Evolutionary conservation across 805 yeast species (phyloP).

Genomic region (Aciculoconidium aculeatum): DNA sequence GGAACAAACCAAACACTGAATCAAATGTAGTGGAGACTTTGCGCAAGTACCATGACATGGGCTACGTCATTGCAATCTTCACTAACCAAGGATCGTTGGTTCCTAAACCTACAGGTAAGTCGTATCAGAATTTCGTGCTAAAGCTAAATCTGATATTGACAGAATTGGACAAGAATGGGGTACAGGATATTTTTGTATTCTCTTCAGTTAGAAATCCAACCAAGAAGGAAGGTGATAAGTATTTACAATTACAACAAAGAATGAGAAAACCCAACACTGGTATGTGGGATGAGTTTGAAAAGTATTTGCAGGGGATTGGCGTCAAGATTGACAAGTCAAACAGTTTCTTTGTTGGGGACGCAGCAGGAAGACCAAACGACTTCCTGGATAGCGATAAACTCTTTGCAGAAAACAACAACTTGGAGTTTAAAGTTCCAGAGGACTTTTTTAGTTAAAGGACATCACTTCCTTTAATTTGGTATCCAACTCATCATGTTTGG

Average conservation of each 20-base stretch:
- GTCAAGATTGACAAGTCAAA: constrained; percentile 31
- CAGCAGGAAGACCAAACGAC: constrained; percentile 80
- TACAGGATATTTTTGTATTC: constrained; percentile 38
- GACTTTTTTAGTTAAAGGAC: constrained; percentile 38
- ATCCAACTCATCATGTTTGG: constrained; percentile 17
- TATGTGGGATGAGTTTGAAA: constrained; percentile 58
- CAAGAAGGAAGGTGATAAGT: constrained; percentile 17
- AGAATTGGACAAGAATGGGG: constrained; percentile 15
- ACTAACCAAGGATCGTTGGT: constrained; percentile 80
- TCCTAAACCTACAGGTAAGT: constrained; percentile 28
- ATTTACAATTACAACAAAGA: constrained; percentile 23
- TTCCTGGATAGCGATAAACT: constrained; percentile 71
- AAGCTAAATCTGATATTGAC: constrained; percentile 37
- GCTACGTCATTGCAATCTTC: constrained; percentile 56
- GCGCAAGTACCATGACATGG: constrained; percentile 13
- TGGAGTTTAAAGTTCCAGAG: constrained; percentile 68
- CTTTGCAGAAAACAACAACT: constrained; percentile 52
- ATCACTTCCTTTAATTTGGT: constrained; percentile 14
- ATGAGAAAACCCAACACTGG: constrained; percentile 76
- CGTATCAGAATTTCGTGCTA: constrained; percentile 32
- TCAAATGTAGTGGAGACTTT: constrained; percentile 20
- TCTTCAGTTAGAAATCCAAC: constrained; percentile 58
- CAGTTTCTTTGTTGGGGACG: constrained; percentile 87
- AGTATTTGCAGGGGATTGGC: constrained; percentile 28
- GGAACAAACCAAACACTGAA: constrained; percentile 13